Percentiles rank a stretch among this genome's conserved stretches.
Evolutionary conservation across 1,284 basidiomycete species (phyloP).

Genomic region (Schizopora paradoxa): DNA sequence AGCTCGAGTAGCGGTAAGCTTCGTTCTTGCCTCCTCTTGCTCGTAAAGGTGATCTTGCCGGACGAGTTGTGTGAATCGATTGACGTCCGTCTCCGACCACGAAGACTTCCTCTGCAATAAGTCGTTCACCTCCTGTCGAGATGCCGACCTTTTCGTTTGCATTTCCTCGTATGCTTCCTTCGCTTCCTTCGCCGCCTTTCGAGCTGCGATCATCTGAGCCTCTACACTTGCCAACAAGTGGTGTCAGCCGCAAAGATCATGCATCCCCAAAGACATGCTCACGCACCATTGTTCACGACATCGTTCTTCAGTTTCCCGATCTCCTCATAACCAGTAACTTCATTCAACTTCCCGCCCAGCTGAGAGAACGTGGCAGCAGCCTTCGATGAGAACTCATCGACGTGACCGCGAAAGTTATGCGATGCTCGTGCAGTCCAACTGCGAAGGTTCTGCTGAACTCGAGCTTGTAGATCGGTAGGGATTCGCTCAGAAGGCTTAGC

Average conservation of each 20-base stretch:
- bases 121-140: constrained; percentile 87
- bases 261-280: constrained; percentile 10
- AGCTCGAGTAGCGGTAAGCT: constrained; percentile 54
- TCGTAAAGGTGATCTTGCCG: constrained; percentile 83
- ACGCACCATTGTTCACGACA: constrained; percentile 78
- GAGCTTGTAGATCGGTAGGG: too few species aligned
- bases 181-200: constrained; percentile 56
- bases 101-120: constrained; percentile 84
- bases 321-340: constrained; percentile 84
- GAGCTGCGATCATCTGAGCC: constrained; percentile 52
- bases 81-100: constrained; percentile 82
- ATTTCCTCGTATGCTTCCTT: constrained; percentile 74
- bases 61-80: constrained; percentile 80
- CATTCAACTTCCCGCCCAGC: constrained; percentile 75
- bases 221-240: constrained; percentile 38
- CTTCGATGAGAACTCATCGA: constrained; percentile 51
- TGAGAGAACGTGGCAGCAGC: constrained; percentile 60
- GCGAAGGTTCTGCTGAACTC: constrained; percentile 31
- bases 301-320: constrained; percentile 78
- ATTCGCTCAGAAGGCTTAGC: too few species aligned
- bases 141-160: constrained; percentile 67
- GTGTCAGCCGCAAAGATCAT: too few species aligned
- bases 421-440: constrained; percentile 47
- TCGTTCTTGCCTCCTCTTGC: constrained; percentile 67
- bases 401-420: constrained; percentile 44